Evolutionary conservation across 2,329 filamentous ascomycete species (phyloP), one percentile per base, ranked within the genome.

Genomic region (Didymellaceae sp.): DNA sequence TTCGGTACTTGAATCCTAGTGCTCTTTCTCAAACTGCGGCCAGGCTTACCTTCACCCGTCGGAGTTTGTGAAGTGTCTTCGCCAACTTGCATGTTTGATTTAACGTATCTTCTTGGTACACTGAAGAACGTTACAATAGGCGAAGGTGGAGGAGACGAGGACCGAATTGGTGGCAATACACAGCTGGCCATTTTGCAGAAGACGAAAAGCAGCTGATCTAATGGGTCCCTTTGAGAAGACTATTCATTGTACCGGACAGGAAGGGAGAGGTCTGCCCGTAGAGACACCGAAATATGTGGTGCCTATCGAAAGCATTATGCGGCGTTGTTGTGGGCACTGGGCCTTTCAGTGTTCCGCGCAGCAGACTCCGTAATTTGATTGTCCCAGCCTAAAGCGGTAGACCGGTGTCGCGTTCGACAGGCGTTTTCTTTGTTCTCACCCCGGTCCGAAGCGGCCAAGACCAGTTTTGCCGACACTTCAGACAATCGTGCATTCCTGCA

Each of bases 371-470:
- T 62, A 66, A 68, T 63, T 64, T 63, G 44, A 67, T 67, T 72
- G 69, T 72, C 58, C 62, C 57, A 66, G 63, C 63, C 67, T 63
- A 57, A 66, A 66, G 62, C 63, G 68, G 61, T 49, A 48, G 54
- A 44, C 50, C 41, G 35, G 55, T 61, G 56, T 62, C 33, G 49
- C 44, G 52, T 62, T 67, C 59, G 58, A 61, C 62, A 59, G 50
- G 38, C 42, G 52, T 39, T 63, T 72, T 68, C 70, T 72, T 73
- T 72, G 69, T 73, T 67, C 65, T 57, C 41, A 50, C 45, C 49
- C 52, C 54, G 50, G 54, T 68, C 62, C 53, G 54, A 68, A 68
- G 57, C 66, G 69, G 69, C 63, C 58, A 65, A 68, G 65, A 61
- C 62, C 57, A 51, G 31, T 54, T 54, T 57, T 52, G 55, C 60